A percentile compares a stretch with the other conserved stretches of the same genome.
Conservation (phyloP, 768 basidiomycete species). For the Mycena leptocephala region DNA sequence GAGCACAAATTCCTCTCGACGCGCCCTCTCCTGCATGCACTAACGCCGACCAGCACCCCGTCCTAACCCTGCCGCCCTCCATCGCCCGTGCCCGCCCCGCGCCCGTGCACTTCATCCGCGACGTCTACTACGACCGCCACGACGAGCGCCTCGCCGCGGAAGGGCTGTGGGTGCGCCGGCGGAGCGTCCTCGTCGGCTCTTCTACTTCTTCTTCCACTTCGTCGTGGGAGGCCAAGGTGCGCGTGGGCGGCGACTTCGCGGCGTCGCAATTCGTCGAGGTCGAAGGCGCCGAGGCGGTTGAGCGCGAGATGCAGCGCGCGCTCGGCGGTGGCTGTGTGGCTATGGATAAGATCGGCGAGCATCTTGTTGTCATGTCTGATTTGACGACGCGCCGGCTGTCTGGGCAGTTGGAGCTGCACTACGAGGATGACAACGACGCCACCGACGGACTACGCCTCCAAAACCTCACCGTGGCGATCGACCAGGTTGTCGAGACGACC, state of each 20-base stretch:
- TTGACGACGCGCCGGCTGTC: not conserved
- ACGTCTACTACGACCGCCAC: constrained; percentile 29
- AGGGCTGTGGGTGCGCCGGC: constrained; percentile 29
- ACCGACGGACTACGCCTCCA: not conserved
- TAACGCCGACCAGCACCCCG: not conserved
- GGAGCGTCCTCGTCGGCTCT: not conserved
- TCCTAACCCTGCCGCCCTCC: not conserved
- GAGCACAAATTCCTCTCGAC: constrained; percentile 23
- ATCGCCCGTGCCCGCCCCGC: not conserved
- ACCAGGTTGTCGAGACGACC: constrained; percentile 23
- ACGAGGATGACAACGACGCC: not conserved
- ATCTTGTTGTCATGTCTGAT: not conserved
- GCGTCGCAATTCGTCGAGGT: constrained; percentile 35
- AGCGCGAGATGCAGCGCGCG: constrained; percentile 16
- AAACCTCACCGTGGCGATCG: constrained; percentile 20
- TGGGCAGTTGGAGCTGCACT: not conserved
- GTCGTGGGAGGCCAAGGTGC: constrained; percentile 31
- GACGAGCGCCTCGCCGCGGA: constrained; percentile 5
- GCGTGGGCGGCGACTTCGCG: constrained; percentile 28
- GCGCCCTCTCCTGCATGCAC: constrained; percentile 15
- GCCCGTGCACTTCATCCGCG: constrained; percentile 20
- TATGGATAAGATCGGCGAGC: not conserved
- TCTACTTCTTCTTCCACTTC: not conserved
- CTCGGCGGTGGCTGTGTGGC: not conserved
- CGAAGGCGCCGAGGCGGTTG: constrained; percentile 25